Percentiles rank a stretch among this genome's conserved stretches.
Evolutionary conservation across 768 basidiomycete genomes (phyloP).

Genomic region (Leucosporidium scottii): DNA sequence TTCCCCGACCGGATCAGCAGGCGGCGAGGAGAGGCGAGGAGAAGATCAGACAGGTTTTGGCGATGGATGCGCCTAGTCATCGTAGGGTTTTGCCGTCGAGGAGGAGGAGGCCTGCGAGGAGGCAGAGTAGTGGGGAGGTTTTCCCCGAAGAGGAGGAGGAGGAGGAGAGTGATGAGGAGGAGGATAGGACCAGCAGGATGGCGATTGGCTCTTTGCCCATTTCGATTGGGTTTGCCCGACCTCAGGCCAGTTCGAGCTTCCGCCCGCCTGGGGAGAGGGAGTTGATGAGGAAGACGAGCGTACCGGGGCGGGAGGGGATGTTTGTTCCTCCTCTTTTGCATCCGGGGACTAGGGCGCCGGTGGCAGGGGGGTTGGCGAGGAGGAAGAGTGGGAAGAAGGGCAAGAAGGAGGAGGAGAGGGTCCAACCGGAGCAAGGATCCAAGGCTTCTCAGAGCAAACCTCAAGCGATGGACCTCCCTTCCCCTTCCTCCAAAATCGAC

Average conservation of each 20-base stretch:
- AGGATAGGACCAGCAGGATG: too few species aligned
- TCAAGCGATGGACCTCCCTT: too few species aligned
- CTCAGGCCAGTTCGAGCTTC: background rate
- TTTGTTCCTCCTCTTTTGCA: background rate
- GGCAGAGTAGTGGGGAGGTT: background rate
- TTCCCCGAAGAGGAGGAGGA: background rate
- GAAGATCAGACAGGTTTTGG: slow-evolving; percentile 27
- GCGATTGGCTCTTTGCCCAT: slow-evolving; percentile 25
- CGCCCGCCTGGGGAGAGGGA: background rate
- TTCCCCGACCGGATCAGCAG: background rate
- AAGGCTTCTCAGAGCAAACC: background rate
- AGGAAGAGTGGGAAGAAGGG: background rate
- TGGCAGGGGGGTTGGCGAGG: background rate
- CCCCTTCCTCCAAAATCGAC: too few species aligned
- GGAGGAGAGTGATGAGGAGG: too few species aligned
- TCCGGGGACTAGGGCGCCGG: background rate
- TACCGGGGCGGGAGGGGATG: background rate
- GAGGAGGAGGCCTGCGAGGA: background rate
- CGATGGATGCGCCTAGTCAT: slow-evolving; percentile 28
- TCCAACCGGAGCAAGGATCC: background rate
- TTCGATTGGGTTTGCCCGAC: slow-evolving; percentile 13
- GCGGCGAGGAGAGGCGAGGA: slow-evolving; percentile 17
- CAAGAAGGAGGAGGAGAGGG: background rate
- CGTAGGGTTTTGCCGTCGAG: slow-evolving; percentile 3
- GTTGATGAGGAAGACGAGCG: background rate